These are phyloP conservation scores for Wickerhamomyces rabaulensis DNA, from an alignment of 805 yeast genomes.

Conservation along the genomic window DNA sequence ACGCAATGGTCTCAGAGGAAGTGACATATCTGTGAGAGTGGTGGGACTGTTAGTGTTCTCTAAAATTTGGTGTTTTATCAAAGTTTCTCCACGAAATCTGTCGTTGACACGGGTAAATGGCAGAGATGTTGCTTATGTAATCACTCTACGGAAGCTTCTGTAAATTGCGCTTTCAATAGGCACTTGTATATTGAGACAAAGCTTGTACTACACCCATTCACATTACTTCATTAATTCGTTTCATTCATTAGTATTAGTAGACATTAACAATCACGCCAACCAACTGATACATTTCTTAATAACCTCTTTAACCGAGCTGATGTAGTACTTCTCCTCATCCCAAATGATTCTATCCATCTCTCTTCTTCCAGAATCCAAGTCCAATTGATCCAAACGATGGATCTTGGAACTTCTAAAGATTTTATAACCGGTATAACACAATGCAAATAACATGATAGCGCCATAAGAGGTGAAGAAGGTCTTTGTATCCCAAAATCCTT, in stretches of 20 bases:
- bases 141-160: neutral
- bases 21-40: conserved; percentile 1
- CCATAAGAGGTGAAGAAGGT: conserved; percentile 65
- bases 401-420: conserved; percentile 55
- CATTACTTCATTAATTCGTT: too few relatives aligned
- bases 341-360: conserved; percentile 78
- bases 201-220: too few relatives aligned
- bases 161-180: neutral
- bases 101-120: neutral
- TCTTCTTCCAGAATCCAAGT: conserved; percentile 78
- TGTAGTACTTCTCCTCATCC: conserved; percentile 59
- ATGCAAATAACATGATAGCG: conserved; percentile 45
- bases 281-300: conserved; percentile 25
- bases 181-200: neutral
- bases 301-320: conserved; percentile 26
- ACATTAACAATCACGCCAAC: conserved; percentile 18
- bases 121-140: too few relatives aligned
- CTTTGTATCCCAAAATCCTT: conserved; percentile 53
- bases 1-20: conserved; percentile 42
- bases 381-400: conserved; percentile 67
- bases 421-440: conserved; percentile 52
- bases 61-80: neutral
- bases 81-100: neutral
- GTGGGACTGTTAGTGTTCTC: neutral
- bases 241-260: neutral